These are phyloP conservation scores for Pulveroboletus sp. DNA, from an alignment of 768 basidiomycete genomes.

Conservation along the genomic window DNA sequence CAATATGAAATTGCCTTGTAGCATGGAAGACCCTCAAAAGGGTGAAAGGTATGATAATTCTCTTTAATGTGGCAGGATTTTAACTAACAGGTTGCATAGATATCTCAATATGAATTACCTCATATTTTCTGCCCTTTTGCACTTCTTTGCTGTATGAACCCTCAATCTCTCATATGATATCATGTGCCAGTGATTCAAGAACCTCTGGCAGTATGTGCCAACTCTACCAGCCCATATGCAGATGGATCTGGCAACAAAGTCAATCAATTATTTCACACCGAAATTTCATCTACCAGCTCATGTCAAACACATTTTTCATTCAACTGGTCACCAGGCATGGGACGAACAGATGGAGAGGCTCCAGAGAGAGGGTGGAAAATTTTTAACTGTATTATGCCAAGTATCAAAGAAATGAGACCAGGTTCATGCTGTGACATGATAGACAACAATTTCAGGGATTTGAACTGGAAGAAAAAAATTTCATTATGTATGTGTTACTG, in stretches of 20 bases:
- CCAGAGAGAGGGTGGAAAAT: neutral
- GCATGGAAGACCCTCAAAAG: neutral
- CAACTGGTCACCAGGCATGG: neutral
- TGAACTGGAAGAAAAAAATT: neutral
- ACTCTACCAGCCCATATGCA: neutral
- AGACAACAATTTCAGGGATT: neutral
- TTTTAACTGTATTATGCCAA: neutral
- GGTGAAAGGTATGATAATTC: neutral
- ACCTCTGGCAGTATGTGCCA: neutral
- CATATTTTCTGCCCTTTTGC: neutral
- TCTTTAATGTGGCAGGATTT: neutral
- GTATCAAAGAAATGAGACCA: neutral
- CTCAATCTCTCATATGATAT: neutral
- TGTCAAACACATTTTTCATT: neutral
- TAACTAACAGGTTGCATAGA: neutral
- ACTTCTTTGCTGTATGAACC: too few relatives aligned
- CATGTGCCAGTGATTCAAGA: neutral
- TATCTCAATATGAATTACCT: neutral
- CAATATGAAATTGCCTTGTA: neutral
- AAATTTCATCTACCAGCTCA: neutral
- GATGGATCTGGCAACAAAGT: neutral
- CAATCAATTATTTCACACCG: neutral
- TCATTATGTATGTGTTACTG: neutral
- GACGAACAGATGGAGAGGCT: neutral
- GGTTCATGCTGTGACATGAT: neutral